phyloP scores from a whole-genome alignment of 495 filamentous ascomycete genomes.

The Xylona heveae region DNA sequence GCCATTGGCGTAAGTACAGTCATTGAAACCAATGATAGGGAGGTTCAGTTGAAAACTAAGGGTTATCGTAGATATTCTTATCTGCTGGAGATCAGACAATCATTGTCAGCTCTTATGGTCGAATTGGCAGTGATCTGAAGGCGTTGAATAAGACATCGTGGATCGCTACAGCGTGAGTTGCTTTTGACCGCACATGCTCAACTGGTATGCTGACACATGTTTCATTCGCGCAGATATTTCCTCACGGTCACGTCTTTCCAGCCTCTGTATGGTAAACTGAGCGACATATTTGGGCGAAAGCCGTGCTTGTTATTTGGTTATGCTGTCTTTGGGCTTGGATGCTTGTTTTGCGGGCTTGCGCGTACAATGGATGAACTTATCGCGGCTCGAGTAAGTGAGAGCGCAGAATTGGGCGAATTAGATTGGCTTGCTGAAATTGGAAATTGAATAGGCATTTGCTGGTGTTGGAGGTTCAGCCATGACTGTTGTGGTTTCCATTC shows the following conservation, averaged over 20 bases:
- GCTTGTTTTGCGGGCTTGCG: constrained; percentile 49
- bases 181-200: neutral
- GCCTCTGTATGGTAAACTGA: constrained; percentile 56
- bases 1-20: constrained; percentile 28
- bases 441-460: constrained; percentile 30
- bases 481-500: constrained; percentile 58
- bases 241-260: constrained; percentile 63
- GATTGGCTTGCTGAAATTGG: too few species aligned
- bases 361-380: constrained; percentile 50
- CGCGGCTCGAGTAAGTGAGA: constrained; percentile 8
- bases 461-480: constrained; percentile 75
- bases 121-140: constrained; percentile 60
- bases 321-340: constrained; percentile 50
- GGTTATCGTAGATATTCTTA: constrained; percentile 35
- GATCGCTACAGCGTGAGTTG: constrained; percentile 51
- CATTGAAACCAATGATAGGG: neutral
- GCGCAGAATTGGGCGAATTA: neutral
- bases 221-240: constrained; percentile 27
- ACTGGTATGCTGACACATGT: constrained; percentile 9
- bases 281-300: constrained; percentile 74
- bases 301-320: constrained; percentile 51
- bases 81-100: constrained; percentile 66
- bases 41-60: constrained; percentile 2
- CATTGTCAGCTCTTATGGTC: constrained; percentile 57
- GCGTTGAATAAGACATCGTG: constrained; percentile 63